These are phyloP conservation scores for Inosperma sp. DNA, from an alignment of 768 basidiomycete genomes.

Conservation along the genomic window DNA sequence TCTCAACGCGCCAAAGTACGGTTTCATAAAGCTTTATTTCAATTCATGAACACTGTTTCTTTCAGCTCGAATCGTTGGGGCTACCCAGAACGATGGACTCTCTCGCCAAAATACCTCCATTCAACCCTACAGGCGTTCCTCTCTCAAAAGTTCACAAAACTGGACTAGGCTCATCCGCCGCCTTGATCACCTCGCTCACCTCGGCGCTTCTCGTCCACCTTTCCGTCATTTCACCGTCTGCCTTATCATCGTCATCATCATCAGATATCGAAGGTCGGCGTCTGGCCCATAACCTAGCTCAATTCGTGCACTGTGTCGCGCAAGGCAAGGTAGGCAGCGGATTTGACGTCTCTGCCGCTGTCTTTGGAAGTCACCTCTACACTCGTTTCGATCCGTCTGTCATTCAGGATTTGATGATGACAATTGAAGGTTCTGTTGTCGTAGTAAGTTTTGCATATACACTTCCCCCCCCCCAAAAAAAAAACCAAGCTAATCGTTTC, in stretches of 20 bases:
- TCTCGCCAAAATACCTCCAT: constrained; percentile 68
- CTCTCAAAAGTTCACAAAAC: constrained; percentile 94
- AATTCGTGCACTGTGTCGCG: constrained; percentile 92
- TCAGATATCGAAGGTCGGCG: constrained; percentile 37
- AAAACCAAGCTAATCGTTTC: too few species aligned
- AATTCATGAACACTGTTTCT: neutral
- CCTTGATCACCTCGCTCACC: constrained; percentile 92
- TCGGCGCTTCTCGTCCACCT: constrained; percentile 80
- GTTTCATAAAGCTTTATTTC: constrained; percentile 8
- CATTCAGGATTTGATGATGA: constrained; percentile 62
- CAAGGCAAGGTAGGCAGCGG: constrained; percentile 98
- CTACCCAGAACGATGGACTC: constrained; percentile 63
- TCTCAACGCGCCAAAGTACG: constrained; percentile 83
- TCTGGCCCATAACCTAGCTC: constrained; percentile 88
- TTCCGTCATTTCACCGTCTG: constrained; percentile 48
- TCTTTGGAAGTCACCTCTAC: constrained; percentile 93
- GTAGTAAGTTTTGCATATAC: too few species aligned
- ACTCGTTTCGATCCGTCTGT: constrained; percentile 77
- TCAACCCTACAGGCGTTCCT: constrained; percentile 61
- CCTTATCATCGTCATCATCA: constrained; percentile 47
- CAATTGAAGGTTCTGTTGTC: too few species aligned
- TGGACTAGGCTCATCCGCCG: constrained; percentile 94
- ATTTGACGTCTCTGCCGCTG: constrained; percentile 92
- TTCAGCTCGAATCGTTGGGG: constrained; percentile 57
- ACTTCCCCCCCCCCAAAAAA: too few species aligned